A percentile compares a stretch with the other conserved stretches of the same genome.
phyloP scores from a whole-genome alignment of 129 eudicot species.

The Artemisia annua region DNA sequence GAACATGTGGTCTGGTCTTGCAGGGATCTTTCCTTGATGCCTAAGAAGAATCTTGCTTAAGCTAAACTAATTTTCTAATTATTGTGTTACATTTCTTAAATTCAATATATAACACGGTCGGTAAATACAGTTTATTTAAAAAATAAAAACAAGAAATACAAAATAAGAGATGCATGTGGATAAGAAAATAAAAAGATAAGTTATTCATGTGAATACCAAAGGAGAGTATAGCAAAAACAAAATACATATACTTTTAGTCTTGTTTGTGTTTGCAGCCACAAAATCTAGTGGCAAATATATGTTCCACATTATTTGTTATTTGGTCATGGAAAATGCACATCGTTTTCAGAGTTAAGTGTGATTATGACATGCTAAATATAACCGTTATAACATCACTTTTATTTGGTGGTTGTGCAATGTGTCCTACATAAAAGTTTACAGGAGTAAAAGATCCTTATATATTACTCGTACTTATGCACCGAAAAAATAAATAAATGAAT shows the following conservation, averaged over 20 bases:
- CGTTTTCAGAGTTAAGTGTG: not conserved
- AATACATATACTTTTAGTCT: not conserved
- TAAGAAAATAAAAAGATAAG: not conserved
- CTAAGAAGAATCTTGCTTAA: not conserved
- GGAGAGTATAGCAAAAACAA: not conserved
- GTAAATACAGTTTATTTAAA: too few relatives aligned
- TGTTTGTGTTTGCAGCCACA: slow-evolving; percentile 24
- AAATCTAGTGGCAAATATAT: slow-evolving; percentile 31
- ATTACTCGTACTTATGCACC: too few relatives aligned
- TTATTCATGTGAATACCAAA: not conserved
- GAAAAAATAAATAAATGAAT: too few relatives aligned
- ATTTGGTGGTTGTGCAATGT: not conserved
- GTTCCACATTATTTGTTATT: slow-evolving; percentile 30
- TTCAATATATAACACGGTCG: too few relatives aligned
- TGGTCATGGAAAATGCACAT: slow-evolving; percentile 5
- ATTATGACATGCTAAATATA: slow-evolving; percentile 10
- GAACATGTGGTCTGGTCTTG: slow-evolving; percentile 30
- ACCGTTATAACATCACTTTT: not conserved
- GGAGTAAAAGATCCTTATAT: too few relatives aligned
- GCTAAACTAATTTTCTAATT: too few relatives aligned
- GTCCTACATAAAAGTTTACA: too few relatives aligned
- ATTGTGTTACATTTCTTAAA: too few relatives aligned
- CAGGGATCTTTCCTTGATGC: slow-evolving; percentile 27
- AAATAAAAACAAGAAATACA: too few relatives aligned
- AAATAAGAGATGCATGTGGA: not conserved